Conservation (phyloP, 371 early-diverging fungal genomes). For the Paraphysoderma sedebokerense region DNA sequence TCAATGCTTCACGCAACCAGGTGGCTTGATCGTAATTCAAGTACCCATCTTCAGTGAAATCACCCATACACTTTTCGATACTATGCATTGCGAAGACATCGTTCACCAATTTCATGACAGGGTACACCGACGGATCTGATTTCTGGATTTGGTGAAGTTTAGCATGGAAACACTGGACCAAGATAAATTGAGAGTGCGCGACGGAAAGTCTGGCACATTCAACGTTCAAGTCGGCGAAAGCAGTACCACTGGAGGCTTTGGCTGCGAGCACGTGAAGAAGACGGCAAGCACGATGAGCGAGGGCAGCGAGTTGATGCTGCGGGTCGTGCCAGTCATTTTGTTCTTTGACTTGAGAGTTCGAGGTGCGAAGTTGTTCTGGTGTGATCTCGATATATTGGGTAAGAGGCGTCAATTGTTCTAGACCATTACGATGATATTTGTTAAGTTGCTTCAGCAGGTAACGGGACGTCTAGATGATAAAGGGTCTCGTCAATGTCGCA, state of each 20-base stretch:
- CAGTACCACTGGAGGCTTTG: not conserved
- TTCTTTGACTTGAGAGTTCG: too few relatives aligned
- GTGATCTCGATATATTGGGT: too few relatives aligned
- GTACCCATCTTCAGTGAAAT: constrained; percentile 6
- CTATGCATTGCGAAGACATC: not conserved
- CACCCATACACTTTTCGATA: not conserved
- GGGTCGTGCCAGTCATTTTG: constrained; percentile 21
- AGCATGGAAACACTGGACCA: constrained; percentile 16
- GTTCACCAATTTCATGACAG: not conserved
- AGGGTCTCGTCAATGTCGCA: too few relatives aligned
- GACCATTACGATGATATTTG: constrained; percentile 6
- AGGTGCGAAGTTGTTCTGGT: too few relatives aligned
- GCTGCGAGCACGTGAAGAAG: constrained; percentile 9
- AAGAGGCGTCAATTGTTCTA: not conserved
- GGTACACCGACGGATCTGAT: not conserved
- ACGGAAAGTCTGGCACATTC: constrained; percentile 24
- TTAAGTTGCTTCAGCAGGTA: constrained; percentile 12
- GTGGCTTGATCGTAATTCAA: not conserved
- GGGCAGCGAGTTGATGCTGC: not conserved
- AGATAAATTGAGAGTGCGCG: constrained; percentile 15
- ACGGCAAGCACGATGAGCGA: constrained; percentile 13
- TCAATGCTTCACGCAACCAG: not conserved
- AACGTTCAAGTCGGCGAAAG: constrained; percentile 18
- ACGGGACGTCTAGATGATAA: not conserved
- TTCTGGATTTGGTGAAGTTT: not conserved